Evolutionary conservation across 345 rosid species (phyloP).

Genomic region (Noccaea bulbosa): DNA sequence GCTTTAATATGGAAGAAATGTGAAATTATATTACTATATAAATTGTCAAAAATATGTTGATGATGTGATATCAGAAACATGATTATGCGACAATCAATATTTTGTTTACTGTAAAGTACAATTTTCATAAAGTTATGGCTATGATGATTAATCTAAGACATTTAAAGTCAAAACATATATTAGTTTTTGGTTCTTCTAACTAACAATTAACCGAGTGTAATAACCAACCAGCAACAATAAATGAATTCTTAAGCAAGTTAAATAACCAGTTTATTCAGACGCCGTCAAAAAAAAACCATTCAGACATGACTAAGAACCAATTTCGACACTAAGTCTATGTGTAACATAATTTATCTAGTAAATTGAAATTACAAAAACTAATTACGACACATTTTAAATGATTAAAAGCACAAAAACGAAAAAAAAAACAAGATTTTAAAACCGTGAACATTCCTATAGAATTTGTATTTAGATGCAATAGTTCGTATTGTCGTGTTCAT

Average conservation of each 20-base stretch:
- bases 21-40: too few species aligned
- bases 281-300: too few species aligned
- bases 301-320: neutral
- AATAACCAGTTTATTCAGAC: neutral
- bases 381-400: neutral
- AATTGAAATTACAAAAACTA: neutral
- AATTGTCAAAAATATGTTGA: too few species aligned
- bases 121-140: neutral
- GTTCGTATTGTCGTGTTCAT: conserved; percentile 40
- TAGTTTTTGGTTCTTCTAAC: neutral
- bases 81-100: neutral
- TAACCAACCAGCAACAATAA: neutral
- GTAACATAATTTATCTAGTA: neutral
- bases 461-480: conserved; percentile 4
- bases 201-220: neutral
- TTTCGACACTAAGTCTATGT: neutral
- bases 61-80: neutral
- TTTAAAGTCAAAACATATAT: neutral
- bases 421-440: neutral
- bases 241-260: neutral
- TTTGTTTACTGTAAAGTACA: neutral
- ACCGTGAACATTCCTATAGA: conserved; percentile 20
- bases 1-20: too few species aligned
- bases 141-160: neutral
- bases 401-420: conserved; percentile 13